These are phyloP conservation scores for Neonectria magnoliae DNA, from an alignment of 2,329 filamentous ascomycete genomes.

Conservation along the genomic window DNA sequence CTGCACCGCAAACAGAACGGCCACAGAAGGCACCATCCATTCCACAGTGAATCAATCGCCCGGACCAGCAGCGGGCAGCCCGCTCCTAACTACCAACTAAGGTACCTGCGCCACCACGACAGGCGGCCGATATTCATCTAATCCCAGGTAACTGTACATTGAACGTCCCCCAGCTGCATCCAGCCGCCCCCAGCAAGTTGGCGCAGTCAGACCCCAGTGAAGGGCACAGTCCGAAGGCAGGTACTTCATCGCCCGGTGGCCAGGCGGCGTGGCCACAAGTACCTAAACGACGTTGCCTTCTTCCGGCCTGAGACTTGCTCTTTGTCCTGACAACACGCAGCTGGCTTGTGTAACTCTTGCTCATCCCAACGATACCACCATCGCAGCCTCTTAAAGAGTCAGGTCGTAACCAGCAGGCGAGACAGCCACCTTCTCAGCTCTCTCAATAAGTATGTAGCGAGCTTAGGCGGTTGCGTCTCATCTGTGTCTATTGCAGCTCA, in stretches of 20 bases:
- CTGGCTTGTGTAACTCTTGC: constrained; percentile 28
- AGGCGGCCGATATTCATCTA: not conserved
- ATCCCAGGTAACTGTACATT: not conserved
- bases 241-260: constrained; percentile 31
- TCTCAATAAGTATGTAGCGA: not conserved
- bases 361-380: constrained; percentile 13
- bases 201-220: not conserved
- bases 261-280: constrained; percentile 37
- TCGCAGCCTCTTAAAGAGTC: not conserved
- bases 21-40: constrained; percentile 16
- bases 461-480: not conserved
- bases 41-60: constrained; percentile 11
- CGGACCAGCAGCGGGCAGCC: not conserved
- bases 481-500: not conserved
- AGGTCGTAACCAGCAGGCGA: not conserved
- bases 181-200: constrained; percentile 1
- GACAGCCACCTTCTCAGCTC: not conserved
- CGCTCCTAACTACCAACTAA: not conserved
- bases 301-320: constrained; percentile 9
- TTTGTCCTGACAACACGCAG: constrained; percentile 23
- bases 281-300: constrained; percentile 18
- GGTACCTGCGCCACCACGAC: not conserved
- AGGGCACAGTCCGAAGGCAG: constrained; percentile 1
- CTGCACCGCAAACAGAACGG: constrained; percentile 40
- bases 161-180: constrained; percentile 4